Evolutionary conservation across 306 rosid species (phyloP), one percentile per base, ranked within the genome.

Genomic region (Vigna radiata): DNA sequence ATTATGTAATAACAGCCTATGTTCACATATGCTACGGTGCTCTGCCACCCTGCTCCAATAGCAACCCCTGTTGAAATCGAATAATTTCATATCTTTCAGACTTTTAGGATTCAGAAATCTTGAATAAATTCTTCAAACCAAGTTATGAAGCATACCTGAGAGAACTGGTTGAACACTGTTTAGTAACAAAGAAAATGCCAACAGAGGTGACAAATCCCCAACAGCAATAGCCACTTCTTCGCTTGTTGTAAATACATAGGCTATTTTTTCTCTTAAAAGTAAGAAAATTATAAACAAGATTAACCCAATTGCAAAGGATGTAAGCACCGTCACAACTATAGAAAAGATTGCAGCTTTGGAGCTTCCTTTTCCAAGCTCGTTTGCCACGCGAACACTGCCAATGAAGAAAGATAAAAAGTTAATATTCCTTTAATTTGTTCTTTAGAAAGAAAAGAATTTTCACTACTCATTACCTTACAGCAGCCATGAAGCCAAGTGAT

Each of bases 131-230:
- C 59, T 53, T 27, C 0, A 61, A 31, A 15, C 19, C 14, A 59
- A 21, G 1, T 5, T 25, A 2, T 4, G 16, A 13, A 59, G n/a
- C n/a, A 13, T 73, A 71, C 93, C 89, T 68, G 90, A 80, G 37
- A 86, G 89, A n/a, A 89, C 89, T 8, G 89, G 93, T 25, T 89
- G 88, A 13, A 89, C 77, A 72, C 93, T 84, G 12, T 89, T 89
- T 3, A 89, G 78, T 0, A 89, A 53, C 56, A 89, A 52, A 29
- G 93, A 89, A 62, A 85, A 2, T 52, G 89, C 72, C 2, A 86
- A 76, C 53, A 89, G 17, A 15, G 85, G 79, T 6, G 93, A 86
- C 63, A 89, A 70, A 65, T 72, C 87, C 8, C 82, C 87, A 64
- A 81, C 89, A 19, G 80, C 87, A 2, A 16, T 33, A 3, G 77